Percentiles rank a stretch among this genome's conserved stretches.
phyloP scores from a whole-genome alignment of 768 basidiomycete genomes.

The Vararia minispora region DNA sequence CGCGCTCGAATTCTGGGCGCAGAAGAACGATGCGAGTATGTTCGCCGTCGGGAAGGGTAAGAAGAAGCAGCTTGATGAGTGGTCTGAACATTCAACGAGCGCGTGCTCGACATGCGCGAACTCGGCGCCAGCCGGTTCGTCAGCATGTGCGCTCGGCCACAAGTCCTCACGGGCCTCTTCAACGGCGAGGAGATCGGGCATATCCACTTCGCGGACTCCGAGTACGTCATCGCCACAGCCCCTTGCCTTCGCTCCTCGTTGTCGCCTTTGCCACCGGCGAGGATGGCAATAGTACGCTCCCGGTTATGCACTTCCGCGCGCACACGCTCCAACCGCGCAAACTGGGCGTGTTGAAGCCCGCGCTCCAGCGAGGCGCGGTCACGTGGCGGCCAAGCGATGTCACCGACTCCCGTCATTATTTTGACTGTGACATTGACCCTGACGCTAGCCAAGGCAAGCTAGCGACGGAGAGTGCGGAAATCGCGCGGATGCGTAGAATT shows the following conservation, averaged over 20 bases:
- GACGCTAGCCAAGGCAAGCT: too few species aligned
- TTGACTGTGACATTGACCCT: too few species aligned
- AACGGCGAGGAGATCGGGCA: slow-evolving; percentile 78
- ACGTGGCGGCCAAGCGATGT: too few species aligned
- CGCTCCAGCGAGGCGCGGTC: slow-evolving; percentile 77
- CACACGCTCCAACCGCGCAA: slow-evolving; percentile 67
- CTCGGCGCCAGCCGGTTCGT: slow-evolving; percentile 76
- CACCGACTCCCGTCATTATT: too few species aligned
- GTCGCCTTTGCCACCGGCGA: slow-evolving; percentile 24
- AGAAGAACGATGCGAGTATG: slow-evolving; percentile 89
- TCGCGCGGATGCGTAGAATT: too few species aligned
- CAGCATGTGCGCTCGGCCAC: slow-evolving; percentile 78
- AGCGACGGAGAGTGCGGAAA: too few species aligned
- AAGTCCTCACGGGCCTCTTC: slow-evolving; percentile 85
- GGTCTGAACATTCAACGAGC: slow-evolving; percentile 75
- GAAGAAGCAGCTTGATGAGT: slow-evolving; percentile 90
- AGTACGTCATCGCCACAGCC: slow-evolving; percentile 79
- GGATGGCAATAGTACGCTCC: slow-evolving; percentile 31
- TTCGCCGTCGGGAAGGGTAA: slow-evolving; percentile 86
- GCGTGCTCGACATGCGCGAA: slow-evolving; percentile 92
- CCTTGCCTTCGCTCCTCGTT: slow-evolving; percentile 44
- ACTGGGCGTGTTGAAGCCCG: slow-evolving; percentile 88
- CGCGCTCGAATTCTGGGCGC: slow-evolving; percentile 86
- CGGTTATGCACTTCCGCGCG: slow-evolving; percentile 80
- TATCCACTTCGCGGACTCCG: slow-evolving; percentile 74